Conservation (phyloP, 495 filamentous ascomycete species). For the Monascus purpureus region DNA sequence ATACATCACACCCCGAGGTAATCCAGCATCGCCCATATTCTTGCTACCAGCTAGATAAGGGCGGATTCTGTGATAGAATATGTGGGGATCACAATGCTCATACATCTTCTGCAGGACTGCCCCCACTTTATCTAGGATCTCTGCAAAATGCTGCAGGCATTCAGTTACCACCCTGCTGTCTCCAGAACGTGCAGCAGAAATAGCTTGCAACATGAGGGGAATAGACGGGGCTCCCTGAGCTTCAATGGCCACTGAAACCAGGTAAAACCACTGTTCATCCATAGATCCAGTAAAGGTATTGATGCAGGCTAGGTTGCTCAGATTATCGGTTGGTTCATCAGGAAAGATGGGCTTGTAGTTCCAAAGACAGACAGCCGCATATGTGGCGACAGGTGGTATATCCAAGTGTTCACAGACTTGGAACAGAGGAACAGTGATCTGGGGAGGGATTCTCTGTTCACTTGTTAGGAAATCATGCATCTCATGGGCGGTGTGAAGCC, state of each 20-base stretch:
- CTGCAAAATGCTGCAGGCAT: conserved; percentile 64
- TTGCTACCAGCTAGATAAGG: conserved; percentile 92
- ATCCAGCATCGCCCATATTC: conserved; percentile 87
- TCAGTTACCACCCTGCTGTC: conserved; percentile 58
- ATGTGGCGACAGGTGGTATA: conserved; percentile 87
- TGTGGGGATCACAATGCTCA: conserved; percentile 80
- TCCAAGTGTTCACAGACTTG: conserved; percentile 68
- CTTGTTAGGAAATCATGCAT: not conserved
- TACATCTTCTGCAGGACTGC: conserved; percentile 69
- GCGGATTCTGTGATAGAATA: conserved; percentile 88
- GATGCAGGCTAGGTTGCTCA: conserved; percentile 74
- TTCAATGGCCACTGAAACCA: conserved; percentile 91
- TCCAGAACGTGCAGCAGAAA: conserved; percentile 59
- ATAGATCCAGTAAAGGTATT: conserved; percentile 88
- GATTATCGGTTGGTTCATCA: conserved; percentile 61
- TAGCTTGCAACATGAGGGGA: conserved; percentile 75
- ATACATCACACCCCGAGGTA: conserved; percentile 78
- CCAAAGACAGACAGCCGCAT: conserved; percentile 84
- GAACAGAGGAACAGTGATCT: conserved; percentile 72
- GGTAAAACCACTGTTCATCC: conserved; percentile 97
- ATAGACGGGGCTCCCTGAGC: conserved; percentile 82
- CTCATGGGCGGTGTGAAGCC: conserved; percentile 5
- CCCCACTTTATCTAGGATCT: conserved; percentile 73
- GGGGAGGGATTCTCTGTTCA: conserved; percentile 60
- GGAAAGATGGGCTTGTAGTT: conserved; percentile 86